Evolutionary conservation across 805 yeast genomes (phyloP).

Genomic region (Saccharomycopsis javanensis): DNA sequence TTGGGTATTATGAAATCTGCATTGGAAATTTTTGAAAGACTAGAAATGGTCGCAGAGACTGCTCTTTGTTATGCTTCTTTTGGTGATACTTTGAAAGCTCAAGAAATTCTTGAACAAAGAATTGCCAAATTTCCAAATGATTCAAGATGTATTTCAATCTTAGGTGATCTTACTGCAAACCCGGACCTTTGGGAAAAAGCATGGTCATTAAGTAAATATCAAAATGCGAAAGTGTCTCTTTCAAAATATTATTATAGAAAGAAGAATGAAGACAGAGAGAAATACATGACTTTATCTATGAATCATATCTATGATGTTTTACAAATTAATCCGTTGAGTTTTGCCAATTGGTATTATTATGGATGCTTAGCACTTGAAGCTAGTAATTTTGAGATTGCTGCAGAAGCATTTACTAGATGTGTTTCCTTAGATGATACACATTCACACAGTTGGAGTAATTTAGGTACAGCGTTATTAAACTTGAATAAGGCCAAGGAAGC

Average conservation of each 20-base stretch:
- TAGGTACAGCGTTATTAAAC: slow-evolving; percentile 69
- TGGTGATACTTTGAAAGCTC: slow-evolving; percentile 64
- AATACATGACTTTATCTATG: slow-evolving; percentile 43
- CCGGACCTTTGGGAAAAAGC: slow-evolving; percentile 73
- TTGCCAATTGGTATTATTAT: slow-evolving; percentile 83
- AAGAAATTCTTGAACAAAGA: slow-evolving; percentile 44
- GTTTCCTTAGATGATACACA: slow-evolving; percentile 75
- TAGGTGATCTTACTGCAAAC: slow-evolving; percentile 78
- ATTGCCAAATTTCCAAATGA: slow-evolving; percentile 53
- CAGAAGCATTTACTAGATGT: slow-evolving; percentile 88
- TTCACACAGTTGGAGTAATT: slow-evolving; percentile 82
- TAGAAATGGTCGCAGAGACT: slow-evolving; percentile 67
- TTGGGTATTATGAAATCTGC: slow-evolving; percentile 83
- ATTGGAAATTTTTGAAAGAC: slow-evolving; percentile 74
- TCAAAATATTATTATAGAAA: slow-evolving; percentile 65
- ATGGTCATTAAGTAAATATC: slow-evolving; percentile 77
- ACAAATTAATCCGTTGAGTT: slow-evolving; percentile 59
- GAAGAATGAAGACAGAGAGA: slow-evolving; percentile 44
- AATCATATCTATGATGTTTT: slow-evolving; percentile 68
- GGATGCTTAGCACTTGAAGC: slow-evolving; percentile 84
- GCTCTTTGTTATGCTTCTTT: slow-evolving; percentile 87
- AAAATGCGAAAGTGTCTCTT: slow-evolving; percentile 77
- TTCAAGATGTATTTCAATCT: slow-evolving; percentile 71
- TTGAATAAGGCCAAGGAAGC: slow-evolving; percentile 66
- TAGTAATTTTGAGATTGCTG: slow-evolving; percentile 61